Conservation (phyloP, 345 rosid species). For the Hibiscus trionum region DNA sequence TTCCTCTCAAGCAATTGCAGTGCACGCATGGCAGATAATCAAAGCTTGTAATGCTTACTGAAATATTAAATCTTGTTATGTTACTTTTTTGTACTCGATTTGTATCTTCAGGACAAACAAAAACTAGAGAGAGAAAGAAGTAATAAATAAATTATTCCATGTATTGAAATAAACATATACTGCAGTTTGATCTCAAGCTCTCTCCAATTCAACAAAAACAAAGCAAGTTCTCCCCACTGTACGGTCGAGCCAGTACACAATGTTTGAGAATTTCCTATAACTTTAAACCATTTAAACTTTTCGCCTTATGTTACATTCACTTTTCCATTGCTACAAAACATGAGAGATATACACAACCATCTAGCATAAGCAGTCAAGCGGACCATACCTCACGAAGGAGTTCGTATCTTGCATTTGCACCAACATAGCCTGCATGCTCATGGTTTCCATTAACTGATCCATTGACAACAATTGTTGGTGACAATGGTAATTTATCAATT, state of each 20-base stretch:
- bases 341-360: neutral
- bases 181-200: neutral
- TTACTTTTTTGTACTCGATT: neutral
- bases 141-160: too few relatives aligned
- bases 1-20: neutral
- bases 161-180: too few relatives aligned
- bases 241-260: slow-evolving; percentile 12
- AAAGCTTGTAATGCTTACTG: neutral
- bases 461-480: slow-evolving; percentile 21
- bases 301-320: too few relatives aligned
- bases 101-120: too few relatives aligned
- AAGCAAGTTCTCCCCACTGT: slow-evolving; percentile 3
- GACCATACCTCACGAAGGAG: slow-evolving; percentile 91
- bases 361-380: slow-evolving; percentile 14
- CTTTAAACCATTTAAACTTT: neutral
- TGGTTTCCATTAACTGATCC: slow-evolving; percentile 32
- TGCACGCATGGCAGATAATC: neutral
- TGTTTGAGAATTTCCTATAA: slow-evolving; percentile 8
- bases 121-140: too few relatives aligned
- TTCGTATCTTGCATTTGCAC: slow-evolving; percentile 52
- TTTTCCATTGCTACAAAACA: too few relatives aligned
- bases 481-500: slow-evolving; percentile 35
- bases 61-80: neutral
- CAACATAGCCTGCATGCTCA: slow-evolving; percentile 8
- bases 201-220: neutral